Evolutionary conservation across 2,329 filamentous ascomycete species (phyloP).

Genomic region (Coniochaeta sp.): DNA sequence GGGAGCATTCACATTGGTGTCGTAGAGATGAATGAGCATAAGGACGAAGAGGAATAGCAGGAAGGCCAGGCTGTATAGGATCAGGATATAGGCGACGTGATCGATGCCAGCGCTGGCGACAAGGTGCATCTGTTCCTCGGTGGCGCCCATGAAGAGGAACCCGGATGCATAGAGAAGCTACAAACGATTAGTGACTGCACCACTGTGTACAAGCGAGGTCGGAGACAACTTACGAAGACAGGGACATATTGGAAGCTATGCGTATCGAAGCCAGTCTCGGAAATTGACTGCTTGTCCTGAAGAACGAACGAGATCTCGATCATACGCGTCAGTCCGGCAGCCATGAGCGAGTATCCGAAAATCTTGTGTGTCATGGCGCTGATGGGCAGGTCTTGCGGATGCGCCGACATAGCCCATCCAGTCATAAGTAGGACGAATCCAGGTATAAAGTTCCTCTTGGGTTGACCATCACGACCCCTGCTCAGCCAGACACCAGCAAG

Average conservation of each 20-base stretch:
- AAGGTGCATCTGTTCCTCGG: constrained; percentile 88
- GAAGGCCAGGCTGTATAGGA: constrained; percentile 85
- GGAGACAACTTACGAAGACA: constrained; percentile 38
- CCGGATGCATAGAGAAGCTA: constrained; percentile 81
- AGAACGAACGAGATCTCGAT: constrained; percentile 89
- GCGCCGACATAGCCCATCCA: constrained; percentile 90
- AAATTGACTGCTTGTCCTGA: constrained; percentile 58
- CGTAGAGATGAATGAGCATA: constrained; percentile 79
- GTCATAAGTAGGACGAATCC: constrained; percentile 87
- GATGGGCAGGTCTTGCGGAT: constrained; percentile 75
- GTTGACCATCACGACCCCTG: constrained; percentile 70
- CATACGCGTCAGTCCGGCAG: constrained; percentile 72
- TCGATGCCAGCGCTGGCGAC: constrained; percentile 68
- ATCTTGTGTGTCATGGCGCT: constrained; percentile 82
- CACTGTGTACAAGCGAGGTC: background rate
- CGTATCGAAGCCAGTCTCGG: constrained; percentile 59
- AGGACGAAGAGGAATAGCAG: constrained; percentile 86
- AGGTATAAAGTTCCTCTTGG: constrained; percentile 88
- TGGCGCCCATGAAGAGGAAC: constrained; percentile 96
- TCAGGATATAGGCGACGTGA: constrained; percentile 86
- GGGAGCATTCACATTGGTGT: constrained; percentile 42
- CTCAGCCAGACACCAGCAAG: constrained; percentile 90
- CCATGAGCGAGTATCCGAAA: constrained; percentile 96
- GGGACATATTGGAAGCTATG: constrained; percentile 53
- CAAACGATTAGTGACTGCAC: constrained; percentile 2